Evolutionary conservation across 2,329 filamentous ascomycete species (phyloP), one percentile per base, ranked within the genome.

Genomic region (Knufia fluminis): DNA sequence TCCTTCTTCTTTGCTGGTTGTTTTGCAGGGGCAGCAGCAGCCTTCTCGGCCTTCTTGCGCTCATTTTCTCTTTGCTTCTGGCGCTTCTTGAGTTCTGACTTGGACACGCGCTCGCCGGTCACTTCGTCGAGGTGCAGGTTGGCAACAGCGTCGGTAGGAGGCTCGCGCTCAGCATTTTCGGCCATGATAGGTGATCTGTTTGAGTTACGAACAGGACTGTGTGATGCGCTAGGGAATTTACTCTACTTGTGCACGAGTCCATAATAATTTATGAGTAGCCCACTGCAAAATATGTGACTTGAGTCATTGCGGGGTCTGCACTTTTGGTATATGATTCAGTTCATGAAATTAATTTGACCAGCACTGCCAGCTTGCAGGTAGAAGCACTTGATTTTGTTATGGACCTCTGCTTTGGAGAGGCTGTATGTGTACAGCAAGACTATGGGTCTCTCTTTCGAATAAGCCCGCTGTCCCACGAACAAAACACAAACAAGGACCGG

Each of bases 71-170:
- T 83, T 65, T 83, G 78, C 86, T 98, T 98, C 74, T 90, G 80
- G 63, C 91, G 83, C 75, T 87, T 91, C 87, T 98, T 98, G 68
- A 97, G 75, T 72, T 90, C 84, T 14, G 82, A 80, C 81, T 90
- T 90, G 72, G 85, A 90, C 48, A 83, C 75, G 62, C 69, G 82
- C 73, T 98, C 92, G 62, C 92, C 92, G 12, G 92, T 97, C 56
- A 90, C 87, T 64, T 94, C 87, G 68, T 98, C 92, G 45, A 92
- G 79, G 68, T 90, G 78, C 59, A 94, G 77, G 71, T 91, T 87
- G 62, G 64, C 68, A 49, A 57, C 59, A 56, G 64, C 67, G 57
- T 71, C 66, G 55, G 76, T 73, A 8, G 56, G 44, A 57, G 70
- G 66, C 53, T 68, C 61, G 51, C 28, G 28, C 3, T 20, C 31